Base-by-base conservation (phyloP, 176 grass and related monocot species). In the Oryza coarctata region DNA sequence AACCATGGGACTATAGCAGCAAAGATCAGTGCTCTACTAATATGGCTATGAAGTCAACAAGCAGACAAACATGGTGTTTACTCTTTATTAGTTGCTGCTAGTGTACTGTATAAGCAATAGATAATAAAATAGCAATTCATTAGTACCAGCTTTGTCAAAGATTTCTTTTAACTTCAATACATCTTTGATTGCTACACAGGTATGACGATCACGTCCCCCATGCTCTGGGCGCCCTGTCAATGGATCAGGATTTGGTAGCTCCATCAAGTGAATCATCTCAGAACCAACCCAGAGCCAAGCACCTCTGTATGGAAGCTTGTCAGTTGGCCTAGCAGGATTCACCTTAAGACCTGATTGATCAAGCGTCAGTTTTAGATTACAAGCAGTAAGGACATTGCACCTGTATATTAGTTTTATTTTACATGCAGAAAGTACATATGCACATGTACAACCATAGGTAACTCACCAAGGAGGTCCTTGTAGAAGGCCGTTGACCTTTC, bases 281-380 rank as follows among this genome's bases (percentile, higher is more conserved):
- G 89, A 92, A 70, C 93, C 93, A 71, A 94, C 93, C 93, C 89
- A 94, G 30, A 94, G 77, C 93, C 97, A 99, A 80, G 91, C 97
- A 22, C 97, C 97, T 85, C 93, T 92, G 47, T 94, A 99, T 7
- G 97, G 97, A 76, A 96, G 90, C 71, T 99, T 99, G 68, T 94
- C 91, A 79, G 62, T 91, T 68, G 97, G 91, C 70, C 97, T 88
- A 17, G 89, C 93, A 73, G 76, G 86, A 88, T 99, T 99, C 79
- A 95, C 87, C 89, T 92, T 69, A 20, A 99, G 89, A 90, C 97
- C 93, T 99, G 67, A 90, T 82, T 82, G 68, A 79, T 18, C 80
- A 71, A 84, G 28, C 35, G 31, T 65, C 17, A 60, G 52, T 83
- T 82, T 34, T 76, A 39, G 61, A 84, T 83, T 78, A 79, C 4